Base-by-base conservation (phyloP, 2,329 filamentous ascomycete genomes). In the Pseudomassariella vexata region DNA sequence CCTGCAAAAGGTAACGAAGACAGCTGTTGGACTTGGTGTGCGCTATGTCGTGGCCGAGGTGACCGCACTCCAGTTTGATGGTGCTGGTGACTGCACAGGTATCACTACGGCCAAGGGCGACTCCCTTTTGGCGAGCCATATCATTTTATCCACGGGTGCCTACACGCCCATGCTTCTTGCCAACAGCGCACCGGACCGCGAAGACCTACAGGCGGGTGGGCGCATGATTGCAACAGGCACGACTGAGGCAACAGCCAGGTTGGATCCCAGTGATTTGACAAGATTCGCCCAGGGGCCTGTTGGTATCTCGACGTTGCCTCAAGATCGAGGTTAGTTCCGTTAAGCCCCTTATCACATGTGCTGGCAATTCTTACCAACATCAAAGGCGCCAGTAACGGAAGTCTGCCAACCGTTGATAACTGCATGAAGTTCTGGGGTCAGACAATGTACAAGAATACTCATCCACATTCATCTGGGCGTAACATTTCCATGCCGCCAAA, bases 361-460 rank as follows among this genome's bases (percentile, higher is more conserved):
- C n/a, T n/a, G n/a, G n/a, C n/a, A n/a, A n/a, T n/a, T n/a, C n/a
- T n/a, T n/a, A n/a, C n/a, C n/a, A n/a, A n/a, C n/a, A n/a, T n/a
- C n/a, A n/a, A n/a, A n/a, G n/a, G n/a, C n/a, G n/a, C n/a, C n/a
- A n/a, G n/a, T n/a, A n/a, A n/a, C n/a, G 73, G 63, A 32, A 55
- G 77, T 12, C 73, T 73, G 9, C 72, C 71, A 1, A 76, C 71
- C 3, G 59, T 52, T 14, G 60, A 66, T 32, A 47, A 54, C 1
- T 59, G 64, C 41, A 57, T 74, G 37, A 76, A 77, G 49, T 77
- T 69, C 70, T 77, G 73, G 73, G 73, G 71, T 16, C 62, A 67
- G 31, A 74, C 63, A 34, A 76, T 77, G 40, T 77, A 77, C 55
- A 65, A 53, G 28, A 76, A 78, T 52, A 71, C 63, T 1, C 55